A percentile compares a stretch with the other conserved stretches of the same genome.
Conservation (phyloP, 352 stramenopile genomes). For the Hyphochytrium catenoides region DNA sequence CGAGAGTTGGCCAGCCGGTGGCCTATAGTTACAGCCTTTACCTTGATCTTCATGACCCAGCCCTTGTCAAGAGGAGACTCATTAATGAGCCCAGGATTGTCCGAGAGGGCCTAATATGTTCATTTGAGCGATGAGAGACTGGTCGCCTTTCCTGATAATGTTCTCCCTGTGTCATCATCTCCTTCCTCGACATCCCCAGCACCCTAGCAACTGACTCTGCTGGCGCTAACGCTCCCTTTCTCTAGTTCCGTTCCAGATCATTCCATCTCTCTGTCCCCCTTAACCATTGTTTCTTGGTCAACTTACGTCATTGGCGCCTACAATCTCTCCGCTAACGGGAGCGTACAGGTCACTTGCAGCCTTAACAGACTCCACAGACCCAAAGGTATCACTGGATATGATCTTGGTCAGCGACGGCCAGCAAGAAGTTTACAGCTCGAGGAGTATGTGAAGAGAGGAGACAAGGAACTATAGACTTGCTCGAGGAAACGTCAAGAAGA, state of each 20-base stretch:
- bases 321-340: slow-evolving; percentile 70
- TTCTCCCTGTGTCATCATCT: background rate
- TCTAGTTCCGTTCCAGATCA: background rate
- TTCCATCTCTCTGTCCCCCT: too few species aligned
- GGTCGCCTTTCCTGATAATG: background rate
- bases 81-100: slow-evolving; percentile 62
- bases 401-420: too few species aligned
- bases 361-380: slow-evolving; percentile 96
- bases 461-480: too few species aligned
- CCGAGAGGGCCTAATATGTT: slow-evolving; percentile 38
- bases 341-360: slow-evolving; percentile 90
- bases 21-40: too few species aligned
- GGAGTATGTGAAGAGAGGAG: too few species aligned
- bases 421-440: too few species aligned
- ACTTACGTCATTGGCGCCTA: slow-evolving; percentile 77
- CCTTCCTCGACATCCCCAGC: too few species aligned
- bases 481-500: too few species aligned
- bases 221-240: background rate
- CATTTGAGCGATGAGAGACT: too few species aligned
- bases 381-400: slow-evolving; percentile 67
- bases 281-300: too few species aligned
- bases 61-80: slow-evolving; percentile 46
- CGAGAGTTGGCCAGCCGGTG: too few species aligned
- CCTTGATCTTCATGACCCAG: slow-evolving; percentile 72
- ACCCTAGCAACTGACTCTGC: slow-evolving; percentile 1